These are phyloP conservation scores for Sarcodon aspratus DNA, from an alignment of 768 basidiomycete species.

Conservation along the genomic window DNA sequence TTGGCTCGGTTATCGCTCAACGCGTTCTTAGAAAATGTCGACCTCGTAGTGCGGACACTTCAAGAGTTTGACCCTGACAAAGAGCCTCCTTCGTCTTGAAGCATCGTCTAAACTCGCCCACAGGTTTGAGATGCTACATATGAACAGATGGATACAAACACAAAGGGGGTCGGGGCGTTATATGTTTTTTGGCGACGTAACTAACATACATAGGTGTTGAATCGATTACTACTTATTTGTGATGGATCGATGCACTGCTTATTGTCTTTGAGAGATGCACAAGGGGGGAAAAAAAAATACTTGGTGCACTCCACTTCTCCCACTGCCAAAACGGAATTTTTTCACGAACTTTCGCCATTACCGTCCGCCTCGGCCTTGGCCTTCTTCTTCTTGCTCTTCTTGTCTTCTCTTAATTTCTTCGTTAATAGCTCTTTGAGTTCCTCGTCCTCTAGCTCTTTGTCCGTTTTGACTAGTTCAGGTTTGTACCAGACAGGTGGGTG, in stretches of 20 bases:
- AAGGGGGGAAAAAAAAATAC: too few species aligned
- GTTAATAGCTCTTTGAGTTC: slow-evolving; percentile 72
- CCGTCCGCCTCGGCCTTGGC: slow-evolving; percentile 38
- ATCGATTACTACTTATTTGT: too few species aligned
- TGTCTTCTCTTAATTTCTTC: slow-evolving; percentile 75
- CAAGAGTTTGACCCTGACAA: slow-evolving; percentile 42
- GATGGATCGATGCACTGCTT: too few species aligned
- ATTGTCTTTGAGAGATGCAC: too few species aligned
- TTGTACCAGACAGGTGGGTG: slow-evolving; percentile 91
- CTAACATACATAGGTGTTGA: too few species aligned
- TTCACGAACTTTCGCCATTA: neutral
- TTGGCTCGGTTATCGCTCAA: slow-evolving; percentile 79
- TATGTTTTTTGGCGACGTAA: too few species aligned
- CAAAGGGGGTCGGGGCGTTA: too few species aligned
- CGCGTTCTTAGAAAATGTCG: slow-evolving; percentile 82
- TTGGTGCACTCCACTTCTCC: neutral
- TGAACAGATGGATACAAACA: too few species aligned
- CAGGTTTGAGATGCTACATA: too few species aligned
- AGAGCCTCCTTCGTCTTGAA: too few species aligned
- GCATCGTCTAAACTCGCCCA: too few species aligned
- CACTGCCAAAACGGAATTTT: neutral
- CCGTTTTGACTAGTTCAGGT: slow-evolving; percentile 79
- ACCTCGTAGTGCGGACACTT: slow-evolving; percentile 75
- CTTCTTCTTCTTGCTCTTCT: slow-evolving; percentile 88
- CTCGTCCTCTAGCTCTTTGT: slow-evolving; percentile 82